These are phyloP conservation scores for Capniomyces stellatus DNA, from an alignment of 371 early-diverging fungal genomes.

Conservation along the genomic window DNA sequence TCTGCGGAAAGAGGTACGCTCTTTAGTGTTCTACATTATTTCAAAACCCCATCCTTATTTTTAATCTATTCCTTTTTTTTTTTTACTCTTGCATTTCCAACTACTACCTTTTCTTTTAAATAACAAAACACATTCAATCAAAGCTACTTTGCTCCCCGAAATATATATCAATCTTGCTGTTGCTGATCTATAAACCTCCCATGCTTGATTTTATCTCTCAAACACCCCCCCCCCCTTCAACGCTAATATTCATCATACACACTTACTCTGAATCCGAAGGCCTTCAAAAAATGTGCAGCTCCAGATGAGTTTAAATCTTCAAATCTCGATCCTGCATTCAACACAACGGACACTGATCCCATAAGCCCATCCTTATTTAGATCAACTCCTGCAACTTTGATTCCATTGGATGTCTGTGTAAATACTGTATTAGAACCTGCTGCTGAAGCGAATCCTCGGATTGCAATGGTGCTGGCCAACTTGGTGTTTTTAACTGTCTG, in stretches of 20 bases:
- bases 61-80: background rate
- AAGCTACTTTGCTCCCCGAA: background rate
- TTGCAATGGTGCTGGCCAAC: too few species aligned
- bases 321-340: constrained; percentile 75
- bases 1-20: constrained; percentile 71
- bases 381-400: constrained; percentile 15
- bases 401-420: too few species aligned
- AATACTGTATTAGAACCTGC: too few species aligned
- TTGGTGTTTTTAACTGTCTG: too few species aligned
- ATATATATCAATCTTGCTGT: too few species aligned
- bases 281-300: constrained; percentile 79
- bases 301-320: constrained; percentile 54
- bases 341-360: constrained; percentile 66
- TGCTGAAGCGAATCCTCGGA: too few species aligned
- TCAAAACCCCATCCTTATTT: constrained; percentile 9
- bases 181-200: too few species aligned
- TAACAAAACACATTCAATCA: background rate
- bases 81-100: too few species aligned
- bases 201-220: too few species aligned
- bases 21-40: constrained; percentile 53
- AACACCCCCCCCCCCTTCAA: too few species aligned
- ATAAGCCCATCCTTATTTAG: constrained; percentile 30
- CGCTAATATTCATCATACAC: too few species aligned
- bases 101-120: background rate
- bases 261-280: constrained; percentile 78